Percentiles rank a stretch among this genome's conserved stretches.
These are phyloP conservation scores for Trichoderma koningiopsis DNA, from an alignment of 2,329 filamentous ascomycete genomes.

Conservation along the genomic window DNA sequence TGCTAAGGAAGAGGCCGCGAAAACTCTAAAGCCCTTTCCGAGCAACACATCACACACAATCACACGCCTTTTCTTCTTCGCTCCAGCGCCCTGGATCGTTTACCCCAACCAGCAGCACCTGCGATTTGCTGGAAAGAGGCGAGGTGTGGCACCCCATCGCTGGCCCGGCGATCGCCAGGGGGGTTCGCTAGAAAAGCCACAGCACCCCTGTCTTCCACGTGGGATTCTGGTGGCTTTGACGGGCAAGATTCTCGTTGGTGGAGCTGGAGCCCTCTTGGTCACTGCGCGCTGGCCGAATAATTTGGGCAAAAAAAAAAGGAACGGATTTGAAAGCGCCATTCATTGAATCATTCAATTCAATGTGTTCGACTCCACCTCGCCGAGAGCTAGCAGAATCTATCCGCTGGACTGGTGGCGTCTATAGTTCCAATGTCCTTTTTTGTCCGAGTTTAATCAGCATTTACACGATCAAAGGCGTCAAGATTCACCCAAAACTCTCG, in stretches of 20 bases:
- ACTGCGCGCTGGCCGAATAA: conserved; percentile 1
- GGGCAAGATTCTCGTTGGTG: conserved; percentile 16
- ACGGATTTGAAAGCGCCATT: background rate
- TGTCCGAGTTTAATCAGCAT: conserved; percentile 11
- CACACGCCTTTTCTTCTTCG: background rate
- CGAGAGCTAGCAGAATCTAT: background rate
- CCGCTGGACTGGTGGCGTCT: background rate
- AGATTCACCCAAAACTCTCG: background rate
- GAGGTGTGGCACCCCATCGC: conserved; percentile 24
- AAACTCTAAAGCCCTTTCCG: background rate
- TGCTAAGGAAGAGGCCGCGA: background rate
- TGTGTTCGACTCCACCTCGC: background rate
- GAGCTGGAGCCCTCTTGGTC: background rate
- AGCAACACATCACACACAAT: background rate
- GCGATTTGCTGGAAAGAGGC: background rate
- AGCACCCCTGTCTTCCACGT: conserved; percentile 25
- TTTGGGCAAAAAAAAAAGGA: background rate
- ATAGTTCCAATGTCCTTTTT: background rate
- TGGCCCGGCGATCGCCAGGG: conserved; percentile 25
- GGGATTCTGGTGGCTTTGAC: conserved; percentile 23
- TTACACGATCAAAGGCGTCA: background rate
- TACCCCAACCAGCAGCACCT: background rate
- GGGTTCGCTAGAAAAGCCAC: conserved; percentile 15
- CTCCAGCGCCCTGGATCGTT: conserved; percentile 13
- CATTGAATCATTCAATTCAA: background rate